Evolutionary conservation across 2,329 filamentous ascomycete genomes (phyloP), one percentile per base, ranked within the genome.

Genomic region (Lachnellula cervina): DNA sequence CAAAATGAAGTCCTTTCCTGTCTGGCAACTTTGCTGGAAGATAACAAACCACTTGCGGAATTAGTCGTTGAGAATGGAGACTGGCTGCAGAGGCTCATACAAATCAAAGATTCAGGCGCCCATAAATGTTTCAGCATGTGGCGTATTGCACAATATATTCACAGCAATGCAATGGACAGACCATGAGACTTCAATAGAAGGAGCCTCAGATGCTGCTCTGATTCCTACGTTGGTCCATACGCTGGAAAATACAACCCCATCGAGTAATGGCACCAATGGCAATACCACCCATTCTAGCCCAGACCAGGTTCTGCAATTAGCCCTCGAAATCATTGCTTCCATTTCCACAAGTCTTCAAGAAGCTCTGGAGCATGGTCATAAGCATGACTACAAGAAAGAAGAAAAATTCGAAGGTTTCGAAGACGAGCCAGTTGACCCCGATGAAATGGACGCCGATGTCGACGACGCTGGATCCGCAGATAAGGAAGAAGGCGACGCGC

Each of bases 71-170:
- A 74, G n/a, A 76, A 80, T 56, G 72, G 74, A 45, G 69, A 74
- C 21, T 78, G 76, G 64, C 79, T 83, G 57, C 74, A 78, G 16
- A 69, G 74, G 4, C 72, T 87, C 28, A 65, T 77, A 32, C 66
- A 73, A 19, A 70, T 84, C 46, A 78, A 77, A 57, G 73, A 77
- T 19, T 68, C 73, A n/a, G 72, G 77, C 72, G 32, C 70, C 77
- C 17, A 76, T 76, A 55, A 78, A 77, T 1, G 76, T 85, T 35
- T 70, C 84, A 8, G 77, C 82, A 7, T 86, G 82, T 50, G 80
- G 80, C 14, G 74, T 84, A 21, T 74, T 87, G 13, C 84, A 87
- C 67, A 86, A 86, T 59, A 69, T 87, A 37, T 86, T 83, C 65
- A 70, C 77, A 6, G 72, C 76, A 3, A 74, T 81, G 62, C 70